Conservation (phyloP, 768 basidiomycete genomes). For the Calocybe cyanea region DNA sequence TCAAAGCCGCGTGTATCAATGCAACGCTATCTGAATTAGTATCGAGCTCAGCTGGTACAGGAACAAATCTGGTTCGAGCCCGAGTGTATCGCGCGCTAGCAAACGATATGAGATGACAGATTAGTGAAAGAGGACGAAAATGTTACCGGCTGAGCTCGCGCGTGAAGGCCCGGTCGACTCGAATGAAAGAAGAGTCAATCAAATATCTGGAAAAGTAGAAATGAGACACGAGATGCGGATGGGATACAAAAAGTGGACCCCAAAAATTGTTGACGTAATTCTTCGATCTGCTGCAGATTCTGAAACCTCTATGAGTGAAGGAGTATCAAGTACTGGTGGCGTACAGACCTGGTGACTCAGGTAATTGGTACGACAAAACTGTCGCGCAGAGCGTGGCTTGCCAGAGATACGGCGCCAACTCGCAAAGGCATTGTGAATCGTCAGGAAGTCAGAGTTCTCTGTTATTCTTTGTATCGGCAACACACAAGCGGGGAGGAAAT, state of each 20-base stretch:
- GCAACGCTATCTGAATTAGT: conserved; percentile 59
- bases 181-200: conserved; percentile 83
- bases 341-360: conserved; percentile 75
- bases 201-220: conserved; percentile 54
- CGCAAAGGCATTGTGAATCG: conserved; percentile 85
- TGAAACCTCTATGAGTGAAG: conserved; percentile 24
- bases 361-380: conserved; percentile 78
- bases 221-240: conserved; percentile 4
- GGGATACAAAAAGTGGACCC: conserved; percentile 35
- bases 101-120: conserved; percentile 2
- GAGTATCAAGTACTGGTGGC: neutral
- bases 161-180: conserved; percentile 58
- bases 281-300: conserved; percentile 96
- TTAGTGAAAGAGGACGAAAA: conserved; percentile 18
- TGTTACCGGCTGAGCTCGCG: conserved; percentile 65
- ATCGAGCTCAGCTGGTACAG: conserved; percentile 69
- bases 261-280: conserved; percentile 87
- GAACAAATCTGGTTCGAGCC: conserved; percentile 70
- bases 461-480: conserved; percentile 4
- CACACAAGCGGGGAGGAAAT: neutral
- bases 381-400: conserved; percentile 56
- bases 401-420: conserved; percentile 79
- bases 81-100: conserved; percentile 66
- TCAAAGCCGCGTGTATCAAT: conserved; percentile 77
- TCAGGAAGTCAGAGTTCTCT: conserved; percentile 96